A percentile compares a stretch with the other conserved stretches of the same genome.
phyloP scores from a whole-genome alignment of 192 early-diverging fungal genomes.

The Gigaspora rosea region DNA sequence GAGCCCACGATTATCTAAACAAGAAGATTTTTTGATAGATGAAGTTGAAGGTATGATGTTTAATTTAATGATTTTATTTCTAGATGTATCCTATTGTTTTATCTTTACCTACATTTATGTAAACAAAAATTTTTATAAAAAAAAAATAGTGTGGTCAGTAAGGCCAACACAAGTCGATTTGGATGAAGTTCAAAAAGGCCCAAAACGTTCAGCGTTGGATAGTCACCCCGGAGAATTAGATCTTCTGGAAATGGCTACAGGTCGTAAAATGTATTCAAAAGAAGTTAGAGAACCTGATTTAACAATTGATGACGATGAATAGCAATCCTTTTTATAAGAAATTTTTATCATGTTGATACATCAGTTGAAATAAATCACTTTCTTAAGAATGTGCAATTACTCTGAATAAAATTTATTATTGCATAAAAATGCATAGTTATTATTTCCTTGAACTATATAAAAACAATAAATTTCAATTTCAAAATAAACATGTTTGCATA shows the following conservation, averaged over 20 bases:
- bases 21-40: constrained; percentile 64
- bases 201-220: constrained; percentile 58
- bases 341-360: too few relatives aligned
- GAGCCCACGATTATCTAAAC: constrained; percentile 53
- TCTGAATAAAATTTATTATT: too few relatives aligned
- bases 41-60: constrained; percentile 59
- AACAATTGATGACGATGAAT: background rate
- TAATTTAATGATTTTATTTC: background rate
- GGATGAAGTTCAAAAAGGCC: constrained; percentile 43
- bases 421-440: too few relatives aligned
- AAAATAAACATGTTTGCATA: too few relatives aligned
- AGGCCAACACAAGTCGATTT: constrained; percentile 50
- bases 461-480: too few relatives aligned
- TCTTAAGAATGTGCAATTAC: too few relatives aligned
- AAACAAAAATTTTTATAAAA: background rate
- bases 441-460: too few relatives aligned
- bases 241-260: constrained; percentile 71
- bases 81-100: background rate
- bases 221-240: constrained; percentile 66
- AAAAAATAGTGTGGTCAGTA: constrained; percentile 66
- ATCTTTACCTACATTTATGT: background rate
- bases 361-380: too few relatives aligned
- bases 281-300: constrained; percentile 52
- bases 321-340: background rate
- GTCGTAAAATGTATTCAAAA: constrained; percentile 70